Evolutionary conservation across 177 flowering plant species (phyloP).

Genomic region (Vitis hybrid): DNA sequence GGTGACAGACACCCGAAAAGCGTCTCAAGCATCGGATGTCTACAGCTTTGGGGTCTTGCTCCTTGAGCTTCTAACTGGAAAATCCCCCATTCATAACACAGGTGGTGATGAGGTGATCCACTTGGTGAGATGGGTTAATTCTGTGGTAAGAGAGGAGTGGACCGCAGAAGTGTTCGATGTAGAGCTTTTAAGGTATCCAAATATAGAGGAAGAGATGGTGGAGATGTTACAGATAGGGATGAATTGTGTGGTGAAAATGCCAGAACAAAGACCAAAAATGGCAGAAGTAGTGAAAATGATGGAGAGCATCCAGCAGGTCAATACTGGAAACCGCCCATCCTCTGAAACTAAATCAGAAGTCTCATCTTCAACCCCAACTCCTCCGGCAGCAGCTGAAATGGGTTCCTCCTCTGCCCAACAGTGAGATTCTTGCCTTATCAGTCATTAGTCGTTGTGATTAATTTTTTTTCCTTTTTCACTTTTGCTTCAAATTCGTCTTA

Average conservation of each 20-base stretch:
- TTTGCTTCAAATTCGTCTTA: background rate
- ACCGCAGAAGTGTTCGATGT: slow-evolving; percentile 73
- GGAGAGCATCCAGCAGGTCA: slow-evolving; percentile 34
- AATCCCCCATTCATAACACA: slow-evolving; percentile 38
- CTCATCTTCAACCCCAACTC: slow-evolving; percentile 33
- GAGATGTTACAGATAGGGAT: slow-evolving; percentile 62
- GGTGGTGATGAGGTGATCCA: slow-evolving; percentile 48
- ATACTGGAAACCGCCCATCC: slow-evolving; percentile 27
- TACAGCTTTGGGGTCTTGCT: slow-evolving; percentile 70
- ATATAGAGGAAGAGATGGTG: slow-evolving; percentile 69
- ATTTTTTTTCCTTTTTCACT: background rate
- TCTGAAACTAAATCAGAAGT: slow-evolving; percentile 26
- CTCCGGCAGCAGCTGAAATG: slow-evolving; percentile 13
- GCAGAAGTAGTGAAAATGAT: slow-evolving; percentile 41
- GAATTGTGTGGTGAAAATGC: slow-evolving; percentile 46
- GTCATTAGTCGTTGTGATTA: background rate
- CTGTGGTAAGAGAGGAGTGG: slow-evolving; percentile 79
- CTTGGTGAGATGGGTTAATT: slow-evolving; percentile 67
- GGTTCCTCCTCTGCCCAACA: slow-evolving; percentile 24
- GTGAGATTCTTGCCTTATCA: slow-evolving; percentile 9
- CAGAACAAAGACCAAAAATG: slow-evolving; percentile 64
- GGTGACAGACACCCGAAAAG: slow-evolving; percentile 49
- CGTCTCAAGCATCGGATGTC: slow-evolving; percentile 57
- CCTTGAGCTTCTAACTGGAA: slow-evolving; percentile 69
- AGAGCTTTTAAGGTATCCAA: slow-evolving; percentile 54